Evolutionary conservation across 805 yeast species (phyloP).

Genomic region (Ogataea parapolymorpha): DNA sequence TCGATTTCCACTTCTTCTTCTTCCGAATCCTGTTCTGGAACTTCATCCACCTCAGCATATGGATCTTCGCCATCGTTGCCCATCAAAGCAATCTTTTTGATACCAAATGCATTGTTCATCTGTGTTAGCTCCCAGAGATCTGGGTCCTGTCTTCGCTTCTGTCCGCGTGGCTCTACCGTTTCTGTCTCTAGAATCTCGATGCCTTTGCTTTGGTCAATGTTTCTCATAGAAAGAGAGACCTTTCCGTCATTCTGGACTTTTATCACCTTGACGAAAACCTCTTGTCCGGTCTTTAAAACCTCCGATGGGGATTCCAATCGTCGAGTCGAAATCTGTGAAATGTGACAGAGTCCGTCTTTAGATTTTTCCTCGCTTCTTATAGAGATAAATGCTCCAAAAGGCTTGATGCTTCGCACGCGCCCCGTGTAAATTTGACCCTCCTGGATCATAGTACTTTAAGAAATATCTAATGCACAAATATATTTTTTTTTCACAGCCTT

Average conservation of each 20-base stretch:
- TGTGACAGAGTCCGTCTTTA: conserved; percentile 69
- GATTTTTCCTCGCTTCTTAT: conserved; percentile 35
- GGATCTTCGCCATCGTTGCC: conserved; percentile 28
- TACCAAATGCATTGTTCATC: conserved; percentile 42
- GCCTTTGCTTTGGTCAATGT: conserved; percentile 72
- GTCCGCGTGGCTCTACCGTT: conserved; percentile 15
- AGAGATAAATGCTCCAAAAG: conserved; percentile 77
- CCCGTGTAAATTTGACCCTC: conserved; percentile 57
- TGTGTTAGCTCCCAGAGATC: conserved; percentile 91
- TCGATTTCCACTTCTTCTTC: conserved; percentile 72
- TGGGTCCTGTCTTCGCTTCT: conserved; percentile 66
- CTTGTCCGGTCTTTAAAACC: conserved; percentile 51
- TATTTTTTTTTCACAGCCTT: too few species aligned
- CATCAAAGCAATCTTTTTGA: conserved; percentile 16
- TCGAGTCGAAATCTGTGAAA: conserved; percentile 55
- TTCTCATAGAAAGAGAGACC: conserved; percentile 64
- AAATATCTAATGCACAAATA: neutral
- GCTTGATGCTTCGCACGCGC: conserved; percentile 51
- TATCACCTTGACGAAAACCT: conserved; percentile 60
- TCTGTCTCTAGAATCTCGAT: conserved; percentile 8
- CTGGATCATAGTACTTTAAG: neutral
- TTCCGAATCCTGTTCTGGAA: conserved; percentile 29
- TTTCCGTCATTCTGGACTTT: conserved; percentile 40
- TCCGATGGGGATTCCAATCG: conserved; percentile 60
- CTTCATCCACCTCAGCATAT: conserved; percentile 28